phyloP scores from a whole-genome alignment of 768 basidiomycete species.

The Lanmaoa pseudosensibilis region DNA sequence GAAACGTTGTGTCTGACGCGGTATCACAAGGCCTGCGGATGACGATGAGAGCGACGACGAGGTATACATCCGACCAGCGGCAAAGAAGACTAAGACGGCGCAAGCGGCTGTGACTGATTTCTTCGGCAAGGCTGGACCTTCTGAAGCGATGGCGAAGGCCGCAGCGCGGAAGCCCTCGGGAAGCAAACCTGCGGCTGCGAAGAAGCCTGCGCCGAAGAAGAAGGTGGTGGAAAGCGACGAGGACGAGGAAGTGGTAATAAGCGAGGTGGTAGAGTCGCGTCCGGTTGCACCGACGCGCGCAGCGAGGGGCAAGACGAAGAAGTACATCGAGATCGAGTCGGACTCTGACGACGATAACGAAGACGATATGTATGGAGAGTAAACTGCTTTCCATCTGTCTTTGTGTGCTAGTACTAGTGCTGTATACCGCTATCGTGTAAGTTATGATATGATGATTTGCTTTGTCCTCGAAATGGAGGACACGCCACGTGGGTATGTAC shows the following conservation, averaged over 20 bases:
- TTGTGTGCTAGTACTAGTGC: neutral
- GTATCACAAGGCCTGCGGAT: constrained; percentile 30
- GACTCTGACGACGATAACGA: constrained; percentile 44
- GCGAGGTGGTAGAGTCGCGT: constrained; percentile 45
- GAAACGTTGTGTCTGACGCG: constrained; percentile 8
- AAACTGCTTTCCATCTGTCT: neutral
- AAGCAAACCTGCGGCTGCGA: constrained; percentile 57
- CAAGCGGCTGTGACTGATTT: constrained; percentile 57
- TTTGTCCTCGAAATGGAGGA: neutral
- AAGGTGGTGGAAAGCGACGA: constrained; percentile 41
- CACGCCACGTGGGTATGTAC: constrained; percentile 15
- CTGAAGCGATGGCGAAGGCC: constrained; percentile 41
- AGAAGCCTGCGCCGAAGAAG: constrained; percentile 47
- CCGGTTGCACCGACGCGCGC: constrained; percentile 46
- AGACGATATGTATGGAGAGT: constrained; percentile 47
- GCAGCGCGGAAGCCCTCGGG: constrained; percentile 53
- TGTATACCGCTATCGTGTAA: neutral
- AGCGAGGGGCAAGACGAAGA: constrained; percentile 51
- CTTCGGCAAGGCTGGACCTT: constrained; percentile 47
- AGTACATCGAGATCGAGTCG: constrained; percentile 61
- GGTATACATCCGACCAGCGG: constrained; percentile 42
- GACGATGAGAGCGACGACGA: constrained; percentile 46
- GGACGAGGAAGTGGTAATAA: constrained; percentile 42
- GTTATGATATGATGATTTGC: neutral
- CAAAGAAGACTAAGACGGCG: constrained; percentile 51